Evolutionary conservation across 352 stramenopile species (phyloP).

Genomic region (Peronospora belbahrii): DNA sequence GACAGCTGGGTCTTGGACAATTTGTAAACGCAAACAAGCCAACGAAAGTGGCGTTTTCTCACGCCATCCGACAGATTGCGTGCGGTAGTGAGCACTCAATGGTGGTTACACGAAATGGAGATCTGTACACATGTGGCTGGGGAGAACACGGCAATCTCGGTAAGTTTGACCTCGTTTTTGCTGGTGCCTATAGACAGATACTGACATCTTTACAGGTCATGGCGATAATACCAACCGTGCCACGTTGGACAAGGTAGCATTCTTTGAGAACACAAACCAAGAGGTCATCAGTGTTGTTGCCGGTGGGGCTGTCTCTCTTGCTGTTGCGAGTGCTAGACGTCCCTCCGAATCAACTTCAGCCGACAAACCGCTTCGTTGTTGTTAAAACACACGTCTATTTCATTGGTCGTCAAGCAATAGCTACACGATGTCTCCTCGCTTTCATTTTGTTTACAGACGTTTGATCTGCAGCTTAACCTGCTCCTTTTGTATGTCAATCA

Average conservation of each 20-base stretch:
- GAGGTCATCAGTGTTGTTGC: slow-evolving; percentile 32
- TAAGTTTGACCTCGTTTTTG: slow-evolving; percentile 17
- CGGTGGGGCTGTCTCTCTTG: slow-evolving; percentile 63
- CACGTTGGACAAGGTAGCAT: slow-evolving; percentile 35
- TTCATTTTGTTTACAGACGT: slow-evolving; percentile 28
- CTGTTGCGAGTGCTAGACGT: slow-evolving; percentile 14
- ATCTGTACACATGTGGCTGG: slow-evolving; percentile 77
- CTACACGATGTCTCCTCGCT: neutral
- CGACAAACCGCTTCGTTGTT: neutral
- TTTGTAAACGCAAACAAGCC: slow-evolving; percentile 18
- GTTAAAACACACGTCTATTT: slow-evolving; percentile 14
- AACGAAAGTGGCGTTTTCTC: slow-evolving; percentile 23
- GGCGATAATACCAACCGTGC: slow-evolving; percentile 36
- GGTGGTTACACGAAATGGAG: slow-evolving; percentile 36
- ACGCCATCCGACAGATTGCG: slow-evolving; percentile 33
- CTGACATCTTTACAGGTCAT: slow-evolving; percentile 37
- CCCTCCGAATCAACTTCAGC: neutral
- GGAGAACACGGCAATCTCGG: slow-evolving; percentile 80
- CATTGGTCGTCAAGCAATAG: slow-evolving; percentile 1
- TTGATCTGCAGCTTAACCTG: slow-evolving; percentile 46
- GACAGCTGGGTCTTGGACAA: slow-evolving; percentile 45
- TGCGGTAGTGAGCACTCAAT: slow-evolving; percentile 74
- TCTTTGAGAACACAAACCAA: slow-evolving; percentile 30
- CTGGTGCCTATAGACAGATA: neutral
- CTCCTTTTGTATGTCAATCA: slow-evolving; percentile 50